Percentiles rank a stretch among this genome's conserved stretches.
phyloP scores from a whole-genome alignment of 1,139 yeast genomes.

The Casaregolazyma lundiana region DNA sequence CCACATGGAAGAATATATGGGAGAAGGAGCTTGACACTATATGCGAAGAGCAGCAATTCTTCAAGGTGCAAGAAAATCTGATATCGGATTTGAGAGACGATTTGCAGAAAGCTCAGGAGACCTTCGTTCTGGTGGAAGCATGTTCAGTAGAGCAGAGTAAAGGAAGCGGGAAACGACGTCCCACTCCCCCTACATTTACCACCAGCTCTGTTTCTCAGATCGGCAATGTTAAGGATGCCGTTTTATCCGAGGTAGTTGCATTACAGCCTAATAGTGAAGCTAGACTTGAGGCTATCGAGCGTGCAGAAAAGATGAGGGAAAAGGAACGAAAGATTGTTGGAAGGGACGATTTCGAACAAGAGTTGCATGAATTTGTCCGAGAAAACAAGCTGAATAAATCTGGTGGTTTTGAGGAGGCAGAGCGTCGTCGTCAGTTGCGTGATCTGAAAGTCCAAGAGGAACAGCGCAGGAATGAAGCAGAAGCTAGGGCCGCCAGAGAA shows the following conservation, averaged over 20 bases:
- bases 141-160: slow-evolving; percentile 70
- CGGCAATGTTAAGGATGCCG: slow-evolving; percentile 65
- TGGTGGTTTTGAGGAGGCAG: slow-evolving; percentile 88
- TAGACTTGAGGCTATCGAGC: slow-evolving; percentile 80
- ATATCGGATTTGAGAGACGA: slow-evolving; percentile 78
- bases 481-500: slow-evolving; percentile 22
- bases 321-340: slow-evolving; percentile 60
- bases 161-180: slow-evolving; percentile 13
- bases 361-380: slow-evolving; percentile 79
- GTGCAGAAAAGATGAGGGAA: slow-evolving; percentile 77
- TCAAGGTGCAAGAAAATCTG: slow-evolving; percentile 83
- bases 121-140: slow-evolving; percentile 73
- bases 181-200: slow-evolving; percentile 21
- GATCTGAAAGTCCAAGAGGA: slow-evolving; percentile 43
- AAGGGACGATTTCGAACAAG: slow-evolving; percentile 65
- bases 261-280: slow-evolving; percentile 79
- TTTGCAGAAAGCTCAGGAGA: slow-evolving; percentile 71
- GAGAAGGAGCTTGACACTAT: slow-evolving; percentile 85
- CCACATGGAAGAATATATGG: slow-evolving; percentile 90
- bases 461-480: slow-evolving; percentile 28
- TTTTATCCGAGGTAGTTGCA: slow-evolving; percentile 72
- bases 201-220: slow-evolving; percentile 32
- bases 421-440: slow-evolving; percentile 58
- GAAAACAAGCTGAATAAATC: slow-evolving; percentile 69
- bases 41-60: slow-evolving; percentile 89